phyloP scores from a whole-genome alignment of 2,329 filamentous ascomycete species.

The Teratosphaeria gauchensis region DNA sequence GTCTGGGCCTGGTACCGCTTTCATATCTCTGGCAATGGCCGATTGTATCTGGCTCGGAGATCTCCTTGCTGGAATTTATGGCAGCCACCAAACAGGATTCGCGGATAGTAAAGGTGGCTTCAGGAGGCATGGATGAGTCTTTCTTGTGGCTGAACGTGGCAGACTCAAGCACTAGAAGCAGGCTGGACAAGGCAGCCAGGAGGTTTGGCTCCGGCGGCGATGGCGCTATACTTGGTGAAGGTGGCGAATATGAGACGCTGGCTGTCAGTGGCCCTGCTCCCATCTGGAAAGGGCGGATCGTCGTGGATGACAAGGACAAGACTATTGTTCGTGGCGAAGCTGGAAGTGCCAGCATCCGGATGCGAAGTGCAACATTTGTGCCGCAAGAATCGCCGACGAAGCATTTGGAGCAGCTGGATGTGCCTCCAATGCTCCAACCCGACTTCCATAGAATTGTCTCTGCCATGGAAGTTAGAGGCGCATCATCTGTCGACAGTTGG shows the following conservation, averaged over 20 bases:
- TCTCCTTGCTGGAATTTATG: constrained; percentile 70
- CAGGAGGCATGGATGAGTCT: constrained; percentile 70
- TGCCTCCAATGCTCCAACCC: constrained; percentile 35
- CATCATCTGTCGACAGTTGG: not conserved
- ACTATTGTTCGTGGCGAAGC: constrained; percentile 57
- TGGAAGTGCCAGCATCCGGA: constrained; percentile 63
- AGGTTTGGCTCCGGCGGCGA: constrained; percentile 56
- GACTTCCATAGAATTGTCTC: not conserved
- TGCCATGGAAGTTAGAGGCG: not conserved
- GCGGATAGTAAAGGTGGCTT: constrained; percentile 91
- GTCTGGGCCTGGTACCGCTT: constrained; percentile 72
- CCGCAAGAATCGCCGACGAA: constrained; percentile 24
- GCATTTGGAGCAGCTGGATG: constrained; percentile 32
- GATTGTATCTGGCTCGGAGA: constrained; percentile 47
- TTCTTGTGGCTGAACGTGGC: constrained; percentile 77
- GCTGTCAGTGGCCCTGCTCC: constrained; percentile 67
- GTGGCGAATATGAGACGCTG: constrained; percentile 91
- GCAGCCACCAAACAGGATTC: constrained; percentile 65
- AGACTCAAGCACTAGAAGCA: constrained; percentile 37
- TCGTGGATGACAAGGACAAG: constrained; percentile 46
- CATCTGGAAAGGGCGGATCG: constrained; percentile 64
- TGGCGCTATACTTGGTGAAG: constrained; percentile 77
- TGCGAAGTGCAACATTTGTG: constrained; percentile 49
- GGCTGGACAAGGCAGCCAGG: constrained; percentile 46
- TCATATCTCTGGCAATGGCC: constrained; percentile 92